Percentiles rank a stretch among this genome's conserved stretches.
phyloP scores from a whole-genome alignment of 2,329 filamentous ascomycete genomes.

The Didymella segeticola region DNA sequence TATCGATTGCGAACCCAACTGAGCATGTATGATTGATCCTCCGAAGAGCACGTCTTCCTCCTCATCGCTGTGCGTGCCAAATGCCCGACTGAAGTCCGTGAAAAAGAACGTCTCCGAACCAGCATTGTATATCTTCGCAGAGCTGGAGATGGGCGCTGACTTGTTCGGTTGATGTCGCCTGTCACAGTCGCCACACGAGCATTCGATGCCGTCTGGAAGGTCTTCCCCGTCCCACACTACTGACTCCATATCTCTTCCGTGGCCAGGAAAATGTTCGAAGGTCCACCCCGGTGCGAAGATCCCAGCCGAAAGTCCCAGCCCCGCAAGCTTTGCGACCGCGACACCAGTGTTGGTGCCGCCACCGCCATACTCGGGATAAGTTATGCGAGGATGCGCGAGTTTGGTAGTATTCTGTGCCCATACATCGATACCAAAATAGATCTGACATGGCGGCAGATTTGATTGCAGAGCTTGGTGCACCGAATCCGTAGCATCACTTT shows the following conservation, averaged over 20 bases:
- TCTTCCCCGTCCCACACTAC: slow-evolving; percentile 46
- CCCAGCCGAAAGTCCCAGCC: slow-evolving; percentile 47
- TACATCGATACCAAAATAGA: slow-evolving; percentile 55
- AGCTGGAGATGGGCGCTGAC: slow-evolving; percentile 30
- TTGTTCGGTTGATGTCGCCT: slow-evolving; percentile 33
- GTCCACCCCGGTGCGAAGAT: slow-evolving; percentile 57
- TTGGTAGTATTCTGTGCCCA: slow-evolving; percentile 53
- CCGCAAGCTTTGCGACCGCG: slow-evolving; percentile 48
- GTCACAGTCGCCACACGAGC: slow-evolving; percentile 41
- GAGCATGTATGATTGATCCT: slow-evolving; percentile 31
- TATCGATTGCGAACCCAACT: slow-evolving; percentile 45
- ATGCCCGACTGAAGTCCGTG: slow-evolving; percentile 47
- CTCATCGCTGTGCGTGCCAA: slow-evolving; percentile 25
- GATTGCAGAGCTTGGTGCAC: slow-evolving; percentile 32
- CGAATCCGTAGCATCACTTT: slow-evolving; percentile 33
- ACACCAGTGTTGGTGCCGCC: slow-evolving; percentile 53
- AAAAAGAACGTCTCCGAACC: slow-evolving; percentile 49
- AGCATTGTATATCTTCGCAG: slow-evolving; percentile 38
- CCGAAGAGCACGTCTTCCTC: slow-evolving; percentile 19
- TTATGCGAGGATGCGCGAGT: slow-evolving; percentile 40
- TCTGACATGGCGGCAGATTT: slow-evolving; percentile 29
- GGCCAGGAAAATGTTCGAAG: slow-evolving; percentile 52
- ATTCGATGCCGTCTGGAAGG: slow-evolving; percentile 36
- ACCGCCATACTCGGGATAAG: slow-evolving; percentile 48
- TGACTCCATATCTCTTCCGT: slow-evolving; percentile 36